Evolutionary conservation across 2,329 filamentous ascomycete genomes (phyloP), one percentile per base, ranked within the genome.

Genomic region (Myriangium duriaei): DNA sequence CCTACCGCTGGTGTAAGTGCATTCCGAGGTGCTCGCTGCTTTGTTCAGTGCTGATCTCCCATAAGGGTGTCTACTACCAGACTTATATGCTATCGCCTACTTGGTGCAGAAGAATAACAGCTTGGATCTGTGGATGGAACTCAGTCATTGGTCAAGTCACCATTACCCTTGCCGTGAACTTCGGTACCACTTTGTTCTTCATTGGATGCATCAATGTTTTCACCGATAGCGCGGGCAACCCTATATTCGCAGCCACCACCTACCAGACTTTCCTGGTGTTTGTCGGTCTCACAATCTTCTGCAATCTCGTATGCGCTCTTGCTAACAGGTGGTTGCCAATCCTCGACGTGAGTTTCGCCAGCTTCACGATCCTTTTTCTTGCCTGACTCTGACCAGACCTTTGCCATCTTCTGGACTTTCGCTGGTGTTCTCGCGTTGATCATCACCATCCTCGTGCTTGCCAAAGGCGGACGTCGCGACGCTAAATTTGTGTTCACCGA

Each of bases 161-260:
- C 47, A 87, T 87, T 48, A 85, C 81, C 0, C 65, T 85, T n/a
- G 72, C 79, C n/a, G 80, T 85, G 53, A 82, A 83, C 63, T 86
- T 85, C 50, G 81, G 79, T 51, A 70, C 68, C n/a, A 60, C 68
- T 3, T 56, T 68, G 11, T 72, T 73, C 55, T 54, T 72, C 35
- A 60, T 69, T 45, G 65, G 62, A 32, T 72, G 68, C 46, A 60
- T 74, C 52, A 71, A 73, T 47, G 63, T 73, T 39, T 74, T 72
- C 50, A 62, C 67, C 43, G 54, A 55, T 34, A 57, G 56, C 9
- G 56, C 60, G 3, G 68, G 65, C 11, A 58, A 62, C 14, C 62
- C 62, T 12, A 60, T 67, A 50, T 63, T 67, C 45, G 51, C 50
- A 5, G 58, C 62, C 42, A 48, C 59, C 40, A 51, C 57, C 13